phyloP scores from a whole-genome alignment of 2,329 filamentous ascomycete species.

The Pseudocercospora fijiensis region DNA sequence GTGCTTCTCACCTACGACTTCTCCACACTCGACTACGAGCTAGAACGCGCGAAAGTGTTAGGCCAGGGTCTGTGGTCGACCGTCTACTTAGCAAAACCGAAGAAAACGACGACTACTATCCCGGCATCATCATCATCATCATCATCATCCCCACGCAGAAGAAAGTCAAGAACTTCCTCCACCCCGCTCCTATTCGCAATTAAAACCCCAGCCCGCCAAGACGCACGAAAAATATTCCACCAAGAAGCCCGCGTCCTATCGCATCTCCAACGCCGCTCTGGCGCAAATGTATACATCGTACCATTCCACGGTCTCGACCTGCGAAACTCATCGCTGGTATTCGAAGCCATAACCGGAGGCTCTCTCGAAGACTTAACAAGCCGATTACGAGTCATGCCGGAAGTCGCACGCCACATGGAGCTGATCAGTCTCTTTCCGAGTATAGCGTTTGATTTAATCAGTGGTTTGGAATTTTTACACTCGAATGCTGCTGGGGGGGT shows the following conservation, averaged over 20 bases:
- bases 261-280: conserved; percentile 30
- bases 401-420: conserved; percentile 38
- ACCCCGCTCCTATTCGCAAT: conserved; percentile 34
- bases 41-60: conserved; percentile 35
- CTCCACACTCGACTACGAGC: conserved; percentile 36
- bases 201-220: conserved; percentile 36
- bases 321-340: conserved; percentile 35
- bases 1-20: conserved; percentile 27
- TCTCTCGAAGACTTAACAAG: conserved; percentile 34
- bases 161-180: conserved; percentile 19
- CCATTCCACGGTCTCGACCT: conserved; percentile 39
- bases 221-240: conserved; percentile 37
- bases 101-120: conserved; percentile 18
- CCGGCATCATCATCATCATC: too few species aligned
- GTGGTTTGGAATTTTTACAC: conserved; percentile 46
- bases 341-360: conserved; percentile 37
- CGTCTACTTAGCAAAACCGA: conserved; percentile 38
- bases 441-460: conserved; percentile 43
- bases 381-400: conserved; percentile 35
- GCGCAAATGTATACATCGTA: conserved; percentile 32
- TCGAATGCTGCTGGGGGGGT: conserved; percentile 40
- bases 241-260: conserved; percentile 39
- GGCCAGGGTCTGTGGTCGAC: conserved; percentile 41
- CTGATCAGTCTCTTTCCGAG: conserved; percentile 43
- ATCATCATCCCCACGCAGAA: conserved; percentile 18